Evolutionary conservation across 2,329 filamentous ascomycete genomes (phyloP).

Genomic region (Monilinia laxa): DNA sequence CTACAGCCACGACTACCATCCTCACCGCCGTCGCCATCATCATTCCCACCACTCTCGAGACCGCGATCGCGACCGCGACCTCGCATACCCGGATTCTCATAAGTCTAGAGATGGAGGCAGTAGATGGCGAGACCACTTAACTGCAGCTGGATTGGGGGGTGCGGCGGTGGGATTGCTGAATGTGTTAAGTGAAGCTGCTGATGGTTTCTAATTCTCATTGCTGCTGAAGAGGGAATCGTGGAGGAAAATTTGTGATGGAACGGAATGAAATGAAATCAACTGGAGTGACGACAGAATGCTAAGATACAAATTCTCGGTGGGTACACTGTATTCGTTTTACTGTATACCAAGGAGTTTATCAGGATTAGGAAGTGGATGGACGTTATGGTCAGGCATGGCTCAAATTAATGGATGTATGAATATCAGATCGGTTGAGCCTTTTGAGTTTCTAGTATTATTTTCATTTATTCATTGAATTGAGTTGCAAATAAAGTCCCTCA

Average conservation of each 20-base stretch:
- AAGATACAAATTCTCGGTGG: not conserved
- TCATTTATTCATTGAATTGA: no score
- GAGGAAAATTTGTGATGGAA: not conserved
- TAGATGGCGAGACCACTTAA: constrained; percentile 53
- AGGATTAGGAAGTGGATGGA: not conserved
- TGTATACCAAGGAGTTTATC: not conserved
- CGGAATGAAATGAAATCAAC: not conserved
- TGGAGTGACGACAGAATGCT: not conserved
- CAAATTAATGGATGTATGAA: not conserved
- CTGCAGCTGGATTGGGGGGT: constrained; percentile 59
- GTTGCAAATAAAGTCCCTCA: no score
- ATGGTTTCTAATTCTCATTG: constrained; percentile 26
- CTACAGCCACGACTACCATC: not conserved
- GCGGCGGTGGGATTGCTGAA: constrained; percentile 59
- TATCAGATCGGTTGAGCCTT: not conserved
- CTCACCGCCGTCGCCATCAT: not conserved
- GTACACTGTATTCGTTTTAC: not conserved
- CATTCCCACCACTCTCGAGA: constrained; percentile 1
- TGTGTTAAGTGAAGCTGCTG: constrained; percentile 58
- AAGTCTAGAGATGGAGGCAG: constrained; percentile 36
- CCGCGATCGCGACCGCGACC: constrained; percentile 11
- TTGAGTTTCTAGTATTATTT: no score
- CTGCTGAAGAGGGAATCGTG: no score
- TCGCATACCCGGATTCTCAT: constrained; percentile 22
- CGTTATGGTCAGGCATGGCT: not conserved